Evolutionary conservation across 345 rosid genomes (phyloP), one percentile per base, ranked within the genome.

Genomic region (Camelina hispida): DNA sequence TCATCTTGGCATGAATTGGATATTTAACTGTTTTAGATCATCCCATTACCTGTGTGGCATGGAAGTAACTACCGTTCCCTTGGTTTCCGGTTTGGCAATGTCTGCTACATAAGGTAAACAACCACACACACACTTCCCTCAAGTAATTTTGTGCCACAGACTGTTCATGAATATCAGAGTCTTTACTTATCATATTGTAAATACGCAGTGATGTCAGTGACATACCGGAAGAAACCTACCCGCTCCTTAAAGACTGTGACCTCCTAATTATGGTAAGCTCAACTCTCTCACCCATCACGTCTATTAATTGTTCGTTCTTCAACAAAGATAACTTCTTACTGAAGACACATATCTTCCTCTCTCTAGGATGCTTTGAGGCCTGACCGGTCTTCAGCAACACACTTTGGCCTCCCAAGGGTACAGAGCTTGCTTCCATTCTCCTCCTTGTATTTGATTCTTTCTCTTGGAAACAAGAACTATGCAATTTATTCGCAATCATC

Each of bases 381-480:
- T 55, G 97, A 89, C 83, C 85, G 93, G 7, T 93, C 96, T 66
- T 91, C 97, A 56, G 64, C 95, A 62, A 91, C 95, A 4, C 97
- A 93, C 84, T 93, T 93, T 72, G 97, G 98, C 60, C 94, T 88
- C 67, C 96, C 98, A 35, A 85, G 87, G 94, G 98, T 93, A 87
- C 20, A 11, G 10, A 32, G 87, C 48, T 38, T 44, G 42, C 48
- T 47, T 23, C 52, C 28, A 16, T 20, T 68, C 25, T 32, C 48
- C 20, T 55, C 54, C 16, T 20, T 65, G 62, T 25, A 7, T 51
- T 17, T 66, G 30, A 13, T 38, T 18, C 12, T 28, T 17, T n/a
- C 25, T 67, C 46, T 25, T 17, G 32, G 3, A 47, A 34, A 40
- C 51, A 46, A 28, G 34, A 28, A 28, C 30, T 28, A 43, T 8